Base-by-base conservation (phyloP, 2,329 filamentous ascomycete genomes). In the Fusarium verrucosum region DNA sequence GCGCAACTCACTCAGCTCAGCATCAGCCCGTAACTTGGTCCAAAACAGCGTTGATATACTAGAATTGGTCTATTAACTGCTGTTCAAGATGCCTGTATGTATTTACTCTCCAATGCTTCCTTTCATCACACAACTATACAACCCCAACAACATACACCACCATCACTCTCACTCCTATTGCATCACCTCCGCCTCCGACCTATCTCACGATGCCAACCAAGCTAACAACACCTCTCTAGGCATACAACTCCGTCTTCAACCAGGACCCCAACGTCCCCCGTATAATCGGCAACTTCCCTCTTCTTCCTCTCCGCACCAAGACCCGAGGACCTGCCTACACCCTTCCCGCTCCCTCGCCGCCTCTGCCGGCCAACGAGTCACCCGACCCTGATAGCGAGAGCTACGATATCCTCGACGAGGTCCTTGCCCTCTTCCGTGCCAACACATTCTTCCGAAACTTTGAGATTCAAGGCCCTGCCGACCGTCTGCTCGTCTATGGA, bases 381-480 rank as follows among this genome's bases (percentile, higher is more conserved):
- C 89, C 83, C 72, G 92, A 97, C 77, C 90, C 93, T 45, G 92
- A 95, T 77, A 89, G 88, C 78, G 92, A 97, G 78, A 94, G 91
- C 74, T 98, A 98, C 84, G 95, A 99, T 82, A 92, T 95, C 63
- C 86, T 98, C 52, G 95, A 99, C 80, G 95, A 99, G 83, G 89
- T 96, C 47, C 86, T 99, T 52, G 86, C 89, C 13, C 87, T 98
- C 45, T 99, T 98, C 85, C 92, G 95, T 67, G 94, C 95, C 73
- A 98, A 99, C 83, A 97, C 94, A 60, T 94, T 99, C 80, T 99
- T 98, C 85, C 91, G 95, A 74, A 99, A 98, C 85, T 99, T 99
- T 74, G 95, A 98, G 84, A 96, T 98, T 82, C 94, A 97, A 80
- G 95, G 95, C 14, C 91, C 92, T 23, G 94, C 95, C 57, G 95